A percentile compares a stretch with the other conserved stretches of the same genome.
These are phyloP conservation scores for Chaetothyriales sp. DNA, from an alignment of 2,329 filamentous ascomycete species.

Conservation along the genomic window DNA sequence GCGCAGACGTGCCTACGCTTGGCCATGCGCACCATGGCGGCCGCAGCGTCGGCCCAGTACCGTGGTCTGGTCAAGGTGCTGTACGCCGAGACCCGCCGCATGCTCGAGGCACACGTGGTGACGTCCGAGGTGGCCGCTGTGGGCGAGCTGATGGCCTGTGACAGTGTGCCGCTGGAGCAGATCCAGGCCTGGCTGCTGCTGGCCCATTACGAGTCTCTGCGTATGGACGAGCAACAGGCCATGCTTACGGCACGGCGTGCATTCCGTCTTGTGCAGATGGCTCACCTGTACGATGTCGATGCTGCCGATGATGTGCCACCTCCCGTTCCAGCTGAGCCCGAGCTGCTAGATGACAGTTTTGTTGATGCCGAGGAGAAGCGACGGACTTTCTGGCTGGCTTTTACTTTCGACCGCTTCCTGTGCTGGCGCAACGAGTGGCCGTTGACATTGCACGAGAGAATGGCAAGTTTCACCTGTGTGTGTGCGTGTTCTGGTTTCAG, in stretches of 20 bases:
- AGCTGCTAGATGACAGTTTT: constrained; percentile 8
- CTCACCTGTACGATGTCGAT: constrained; percentile 25
- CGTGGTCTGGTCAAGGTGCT: constrained; percentile 9
- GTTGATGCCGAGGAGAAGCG: constrained; percentile 23
- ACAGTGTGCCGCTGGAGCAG: constrained; percentile 20
- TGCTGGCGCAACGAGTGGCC: constrained; percentile 21
- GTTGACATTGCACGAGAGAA: constrained; percentile 21
- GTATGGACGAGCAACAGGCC: constrained; percentile 5
- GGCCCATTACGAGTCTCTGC: constrained; percentile 25
- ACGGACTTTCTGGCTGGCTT: constrained; percentile 29
- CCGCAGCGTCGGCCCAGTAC: constrained; percentile 22
- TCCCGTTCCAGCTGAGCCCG: too few relatives aligned
- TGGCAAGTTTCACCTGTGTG: constrained; percentile 13
- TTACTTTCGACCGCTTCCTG: constrained; percentile 25
- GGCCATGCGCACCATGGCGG: constrained; percentile 26
- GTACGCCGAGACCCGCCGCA: too few relatives aligned
- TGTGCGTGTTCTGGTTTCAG: too few relatives aligned
- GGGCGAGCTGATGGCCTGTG: too few relatives aligned
- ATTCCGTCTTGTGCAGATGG: constrained; percentile 25
- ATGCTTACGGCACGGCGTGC: constrained; percentile 18
- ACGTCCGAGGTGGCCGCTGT: constrained; percentile 3
- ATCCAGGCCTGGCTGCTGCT: constrained; percentile 26
- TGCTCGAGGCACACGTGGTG: too few relatives aligned
- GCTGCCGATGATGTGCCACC: background rate
- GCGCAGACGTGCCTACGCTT: constrained; percentile 20